Conservation (phyloP, 495 filamentous ascomycete genomes). For the Lasiosphaeriaceae sp. region DNA sequence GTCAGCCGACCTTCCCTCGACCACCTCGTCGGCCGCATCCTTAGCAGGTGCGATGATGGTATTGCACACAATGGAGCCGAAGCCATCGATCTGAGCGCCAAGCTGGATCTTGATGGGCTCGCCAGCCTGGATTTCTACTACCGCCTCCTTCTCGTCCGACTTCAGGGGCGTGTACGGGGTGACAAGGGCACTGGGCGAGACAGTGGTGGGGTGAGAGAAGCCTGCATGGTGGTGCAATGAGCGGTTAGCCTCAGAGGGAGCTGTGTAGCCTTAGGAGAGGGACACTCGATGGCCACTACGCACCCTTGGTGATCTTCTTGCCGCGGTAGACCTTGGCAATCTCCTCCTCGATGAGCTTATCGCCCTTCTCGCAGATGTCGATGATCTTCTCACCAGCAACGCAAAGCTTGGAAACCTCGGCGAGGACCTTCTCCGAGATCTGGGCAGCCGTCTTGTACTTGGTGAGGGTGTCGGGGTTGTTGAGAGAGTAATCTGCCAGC, state of each 20-base stretch:
- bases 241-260: neutral
- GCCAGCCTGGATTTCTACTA: conserved; percentile 68
- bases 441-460: conserved; percentile 96
- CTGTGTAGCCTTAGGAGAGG: neutral
- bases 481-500: conserved; percentile 78
- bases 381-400: conserved; percentile 86
- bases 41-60: conserved; percentile 68
- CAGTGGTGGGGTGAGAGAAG: conserved; percentile 88
- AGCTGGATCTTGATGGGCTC: conserved; percentile 95
- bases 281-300: no score
- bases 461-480: conserved; percentile 95
- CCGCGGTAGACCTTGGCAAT: conserved; percentile 94
- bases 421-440: conserved; percentile 93
- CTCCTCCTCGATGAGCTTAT: conserved; percentile 91
- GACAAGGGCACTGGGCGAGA: conserved; percentile 90
- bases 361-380: conserved; percentile 88
- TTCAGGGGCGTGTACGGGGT: conserved; percentile 93
- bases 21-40: conserved; percentile 51
- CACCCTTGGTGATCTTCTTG: conserved; percentile 93
- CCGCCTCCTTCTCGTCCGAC: conserved; percentile 80
- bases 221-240: conserved; percentile 42
- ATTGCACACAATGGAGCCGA: conserved; percentile 94
- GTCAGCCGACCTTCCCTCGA: conserved; percentile 75
- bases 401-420: conserved; percentile 77
- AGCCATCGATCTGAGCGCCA: conserved; percentile 96